These are phyloP conservation scores for Oropetium thomaeum DNA, from an alignment of 176 grass and related monocot species.

Conservation along the genomic window DNA sequence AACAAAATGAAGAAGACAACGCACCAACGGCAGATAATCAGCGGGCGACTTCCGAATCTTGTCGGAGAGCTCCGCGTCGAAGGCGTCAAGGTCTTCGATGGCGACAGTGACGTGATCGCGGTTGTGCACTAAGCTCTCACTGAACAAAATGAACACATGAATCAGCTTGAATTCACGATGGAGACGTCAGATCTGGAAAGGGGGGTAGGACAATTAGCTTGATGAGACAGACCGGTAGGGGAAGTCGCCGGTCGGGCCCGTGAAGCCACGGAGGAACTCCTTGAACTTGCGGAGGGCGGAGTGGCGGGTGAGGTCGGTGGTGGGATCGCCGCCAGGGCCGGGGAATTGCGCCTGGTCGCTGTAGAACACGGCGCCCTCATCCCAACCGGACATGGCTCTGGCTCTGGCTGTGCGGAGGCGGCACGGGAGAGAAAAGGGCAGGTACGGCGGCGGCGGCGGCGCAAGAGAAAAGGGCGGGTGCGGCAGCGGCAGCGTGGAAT, in stretches of 20 bases:
- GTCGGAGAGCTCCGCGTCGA: conserved; percentile 85
- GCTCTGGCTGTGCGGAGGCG: no score
- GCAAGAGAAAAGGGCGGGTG: not conserved
- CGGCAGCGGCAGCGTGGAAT: not conserved
- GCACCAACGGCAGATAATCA: conserved; percentile 79
- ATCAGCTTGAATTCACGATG: not conserved
- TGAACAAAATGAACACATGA: conserved; percentile 21
- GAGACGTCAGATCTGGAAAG: conserved; percentile 11
- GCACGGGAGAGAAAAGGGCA: not conserved
- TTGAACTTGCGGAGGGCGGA: conserved; percentile 97
- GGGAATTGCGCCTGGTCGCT: conserved; percentile 98
- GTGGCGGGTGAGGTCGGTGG: conserved; percentile 73
- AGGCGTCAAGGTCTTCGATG: conserved; percentile 88
- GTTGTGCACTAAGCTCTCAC: conserved; percentile 88
- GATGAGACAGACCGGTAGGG: conserved; percentile 62
- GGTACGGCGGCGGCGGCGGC: not conserved
- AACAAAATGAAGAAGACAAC: not conserved
- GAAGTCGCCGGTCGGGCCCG: conserved; percentile 74
- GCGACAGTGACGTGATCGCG: conserved; percentile 82
- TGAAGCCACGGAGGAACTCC: conserved; percentile 92
- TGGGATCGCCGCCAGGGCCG: conserved; percentile 53
- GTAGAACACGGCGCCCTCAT: conserved; percentile 98
- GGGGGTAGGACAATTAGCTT: no score
- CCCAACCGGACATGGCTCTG: conserved; percentile 83
- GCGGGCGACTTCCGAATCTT: conserved; percentile 88